Conservation (phyloP, 306 rosid genomes). For the Rosa chinensis region DNA sequence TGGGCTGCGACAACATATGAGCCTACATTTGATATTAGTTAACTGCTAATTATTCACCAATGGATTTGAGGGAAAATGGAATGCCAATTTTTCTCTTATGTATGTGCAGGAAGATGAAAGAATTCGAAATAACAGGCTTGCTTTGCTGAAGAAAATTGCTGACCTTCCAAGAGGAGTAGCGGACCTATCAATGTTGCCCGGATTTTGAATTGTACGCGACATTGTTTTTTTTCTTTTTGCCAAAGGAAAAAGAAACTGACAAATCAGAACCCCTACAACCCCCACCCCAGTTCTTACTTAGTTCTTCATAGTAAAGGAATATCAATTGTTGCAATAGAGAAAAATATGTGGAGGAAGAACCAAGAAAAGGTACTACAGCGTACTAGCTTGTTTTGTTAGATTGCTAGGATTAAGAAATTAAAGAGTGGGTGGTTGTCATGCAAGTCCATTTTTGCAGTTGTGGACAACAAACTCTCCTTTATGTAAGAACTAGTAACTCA, state of each 20-base stretch:
- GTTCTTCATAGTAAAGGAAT: neutral
- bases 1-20: neutral
- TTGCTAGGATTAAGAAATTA: neutral
- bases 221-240: neutral
- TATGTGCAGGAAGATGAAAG: conserved; percentile 64
- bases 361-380: neutral
- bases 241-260: neutral
- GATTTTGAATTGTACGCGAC: conserved; percentile 50
- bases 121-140: conserved; percentile 73
- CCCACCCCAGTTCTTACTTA: neutral
- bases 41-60: neutral
- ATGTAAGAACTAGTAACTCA: too few relatives aligned
- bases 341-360: neutral
- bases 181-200: conserved; percentile 77
- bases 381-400: neutral
- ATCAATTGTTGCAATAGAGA: neutral
- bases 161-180: conserved; percentile 89
- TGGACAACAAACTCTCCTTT: too few relatives aligned
- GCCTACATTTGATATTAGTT: neutral
- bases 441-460: neutral
- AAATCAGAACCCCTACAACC: neutral
- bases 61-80: neutral
- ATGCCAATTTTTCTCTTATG: conserved; percentile 18
- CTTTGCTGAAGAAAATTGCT: conserved; percentile 73
- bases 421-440: neutral